Evolutionary conservation across 805 yeast genomes (phyloP), one percentile per base, ranked within the genome.

Genomic region (Deakozyma indianensis): DNA sequence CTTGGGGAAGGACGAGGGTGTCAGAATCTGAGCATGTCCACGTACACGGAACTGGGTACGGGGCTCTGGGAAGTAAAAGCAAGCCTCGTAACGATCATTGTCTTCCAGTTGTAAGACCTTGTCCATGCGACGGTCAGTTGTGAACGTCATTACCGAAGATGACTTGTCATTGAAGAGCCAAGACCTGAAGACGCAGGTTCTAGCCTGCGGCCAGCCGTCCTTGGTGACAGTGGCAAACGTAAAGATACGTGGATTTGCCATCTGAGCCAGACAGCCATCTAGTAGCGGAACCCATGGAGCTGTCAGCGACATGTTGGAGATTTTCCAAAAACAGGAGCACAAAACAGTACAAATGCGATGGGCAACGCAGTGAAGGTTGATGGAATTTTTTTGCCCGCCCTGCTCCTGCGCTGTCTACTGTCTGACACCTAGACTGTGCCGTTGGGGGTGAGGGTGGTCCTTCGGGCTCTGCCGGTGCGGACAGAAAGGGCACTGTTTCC

Each of bases 281-380:
- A 83, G 78, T 9, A 73, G 57, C 7, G 90, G 84, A 54, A 77
- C 79, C 94, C 94, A 83, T 2, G 87, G 83, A 23, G 85, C 88
- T 72, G 76, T 69, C 45, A 64, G 67, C 51, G 67, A 67, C 52
- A 62, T 61, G 53, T 32, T 27, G 42, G 23, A 22, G 5, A 15
- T 5, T 44, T 42, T 25, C 23, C 23, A 27, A 22, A 23, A 23
- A n/a, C 28, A 20, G 42, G 29, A 23, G 42, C 35, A 42, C 45
- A n/a, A n/a, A n/a, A n/a, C n/a, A n/a, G n/a, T n/a, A n/a, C n/a
- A n/a, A n/a, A n/a, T n/a, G n/a, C n/a, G n/a, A n/a, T n/a, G n/a
- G n/a, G n/a, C n/a, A n/a, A n/a, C n/a, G n/a, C n/a, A n/a, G n/a
- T n/a, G n/a, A n/a, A n/a, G n/a, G n/a, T n/a, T n/a, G n/a, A n/a